phyloP scores from a whole-genome alignment of 108 stramenopile genomes.

The Phaeodactylum tricornutum region DNA sequence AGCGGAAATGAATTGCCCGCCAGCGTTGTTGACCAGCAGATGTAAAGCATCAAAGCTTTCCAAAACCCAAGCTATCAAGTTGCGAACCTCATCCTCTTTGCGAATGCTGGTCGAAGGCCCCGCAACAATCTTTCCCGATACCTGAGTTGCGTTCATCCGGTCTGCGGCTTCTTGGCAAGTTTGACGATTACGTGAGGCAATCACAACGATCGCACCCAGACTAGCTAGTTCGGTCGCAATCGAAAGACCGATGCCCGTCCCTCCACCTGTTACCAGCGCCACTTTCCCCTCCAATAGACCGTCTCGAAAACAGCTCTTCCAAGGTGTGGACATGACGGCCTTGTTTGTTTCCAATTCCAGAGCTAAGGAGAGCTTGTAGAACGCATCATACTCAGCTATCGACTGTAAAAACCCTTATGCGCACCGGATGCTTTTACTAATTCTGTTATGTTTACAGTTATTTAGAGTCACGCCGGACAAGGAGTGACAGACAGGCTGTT shows the following conservation, averaged over 20 bases:
- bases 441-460: too few species aligned
- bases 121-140: conserved; percentile 26
- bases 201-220: conserved; percentile 67
- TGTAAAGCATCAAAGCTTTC: conserved; percentile 43
- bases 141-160: conserved; percentile 33
- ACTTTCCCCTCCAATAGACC: conserved; percentile 57
- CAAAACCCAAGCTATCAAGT: conserved; percentile 44
- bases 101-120: conserved; percentile 68
- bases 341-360: too few species aligned
- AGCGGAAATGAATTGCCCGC: conserved; percentile 67
- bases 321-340: not conserved
- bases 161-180: conserved; percentile 45
- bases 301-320: conserved; percentile 33
- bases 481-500: too few species aligned
- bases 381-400: too few species aligned
- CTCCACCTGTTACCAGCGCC: conserved; percentile 83
- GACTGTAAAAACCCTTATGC: too few species aligned
- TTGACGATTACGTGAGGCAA: conserved; percentile 54
- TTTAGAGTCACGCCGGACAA: too few species aligned
- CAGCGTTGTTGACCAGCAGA: conserved; percentile 78
- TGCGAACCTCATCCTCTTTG: conserved; percentile 50
- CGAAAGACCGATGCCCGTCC: conserved; percentile 71
- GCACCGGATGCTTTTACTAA: too few species aligned
- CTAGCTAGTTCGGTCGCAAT: conserved; percentile 57
- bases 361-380: too few species aligned